phyloP scores from a whole-genome alignment of 148 eudicot genomes.

The Amaranthus palmeri region DNA sequence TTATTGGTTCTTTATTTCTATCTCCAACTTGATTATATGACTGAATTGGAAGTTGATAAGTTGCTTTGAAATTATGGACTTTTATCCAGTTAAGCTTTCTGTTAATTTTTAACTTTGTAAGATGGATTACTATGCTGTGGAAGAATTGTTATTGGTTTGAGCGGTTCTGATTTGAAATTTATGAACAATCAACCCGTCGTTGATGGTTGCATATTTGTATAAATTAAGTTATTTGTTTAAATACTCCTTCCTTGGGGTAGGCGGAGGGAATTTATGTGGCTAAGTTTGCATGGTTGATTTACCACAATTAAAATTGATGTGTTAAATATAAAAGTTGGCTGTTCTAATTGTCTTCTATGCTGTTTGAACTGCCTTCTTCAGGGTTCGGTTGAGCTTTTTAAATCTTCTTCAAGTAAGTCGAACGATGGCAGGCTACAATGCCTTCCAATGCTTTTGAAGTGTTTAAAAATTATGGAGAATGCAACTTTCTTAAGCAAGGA shows the following conservation, averaged over 20 bases:
- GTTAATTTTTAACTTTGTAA: background rate
- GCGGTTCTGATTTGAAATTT: background rate
- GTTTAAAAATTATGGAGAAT: conserved; percentile 91
- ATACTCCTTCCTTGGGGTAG: background rate
- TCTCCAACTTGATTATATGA: background rate
- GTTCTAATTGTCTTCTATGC: background rate
- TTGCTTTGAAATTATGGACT: background rate
- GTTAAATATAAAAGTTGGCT: background rate
- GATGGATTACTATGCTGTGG: background rate
- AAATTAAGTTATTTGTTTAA: background rate
- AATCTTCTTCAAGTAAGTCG: conserved; percentile 32
- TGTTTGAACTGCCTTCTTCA: conserved; percentile 23
- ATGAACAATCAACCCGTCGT: background rate
- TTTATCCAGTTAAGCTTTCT: background rate
- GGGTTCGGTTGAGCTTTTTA: conserved; percentile 47
- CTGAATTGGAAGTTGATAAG: background rate
- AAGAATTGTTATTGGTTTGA: background rate
- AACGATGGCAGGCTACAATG: conserved; percentile 53
- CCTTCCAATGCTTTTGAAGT: conserved; percentile 59
- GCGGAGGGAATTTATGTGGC: background rate
- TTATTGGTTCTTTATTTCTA: background rate
- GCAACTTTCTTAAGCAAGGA: conserved; percentile 78
- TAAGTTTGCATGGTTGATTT: background rate
- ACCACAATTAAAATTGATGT: background rate
- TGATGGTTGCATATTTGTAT: background rate